phyloP scores from a whole-genome alignment of 305 asterid species.

The Coffea humblotiana region DNA sequence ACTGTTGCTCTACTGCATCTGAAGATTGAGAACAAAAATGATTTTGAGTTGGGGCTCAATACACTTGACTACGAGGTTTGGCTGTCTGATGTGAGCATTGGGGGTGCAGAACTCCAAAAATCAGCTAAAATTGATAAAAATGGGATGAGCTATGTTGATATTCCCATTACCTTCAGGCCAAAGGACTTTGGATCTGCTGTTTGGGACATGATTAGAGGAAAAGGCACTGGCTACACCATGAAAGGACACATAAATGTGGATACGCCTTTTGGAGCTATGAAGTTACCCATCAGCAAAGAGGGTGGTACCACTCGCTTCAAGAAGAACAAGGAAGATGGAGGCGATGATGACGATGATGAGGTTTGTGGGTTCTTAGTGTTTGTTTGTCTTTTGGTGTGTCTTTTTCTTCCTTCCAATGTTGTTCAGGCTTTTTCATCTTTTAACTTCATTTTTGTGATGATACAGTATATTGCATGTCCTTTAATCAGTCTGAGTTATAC shows the following conservation, averaged over 20 bases:
- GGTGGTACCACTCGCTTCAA: slow-evolving; percentile 84
- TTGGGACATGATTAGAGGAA: slow-evolving; percentile 98
- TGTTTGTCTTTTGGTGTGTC: neutral
- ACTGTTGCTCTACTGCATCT: slow-evolving; percentile 72
- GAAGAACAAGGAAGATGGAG: slow-evolving; percentile 81
- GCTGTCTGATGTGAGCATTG: slow-evolving; percentile 78
- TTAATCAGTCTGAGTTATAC: neutral
- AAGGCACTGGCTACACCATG: slow-evolving; percentile 80
- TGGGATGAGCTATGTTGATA: slow-evolving; percentile 53
- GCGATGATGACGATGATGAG: slow-evolving; percentile 65
- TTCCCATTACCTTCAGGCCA: slow-evolving; percentile 95
- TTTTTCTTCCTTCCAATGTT: neutral
- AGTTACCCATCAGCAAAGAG: slow-evolving; percentile 85
- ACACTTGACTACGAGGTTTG: slow-evolving; percentile 83
- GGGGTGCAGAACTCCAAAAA: slow-evolving; percentile 62
- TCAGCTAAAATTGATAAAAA: slow-evolving; percentile 60
- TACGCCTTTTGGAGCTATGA: slow-evolving; percentile 94
- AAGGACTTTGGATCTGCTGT: slow-evolving; percentile 96
- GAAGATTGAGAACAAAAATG: slow-evolving; percentile 87
- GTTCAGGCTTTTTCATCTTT: neutral
- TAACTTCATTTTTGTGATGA: neutral
- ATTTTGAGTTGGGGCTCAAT: slow-evolving; percentile 79
- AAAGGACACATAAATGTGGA: slow-evolving; percentile 79
- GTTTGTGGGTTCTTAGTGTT: slow-evolving; percentile 26
- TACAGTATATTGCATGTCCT: neutral